Evolutionary conservation across 2,329 filamentous ascomycete species (phyloP).

Genomic region (Phoma sp.): DNA sequence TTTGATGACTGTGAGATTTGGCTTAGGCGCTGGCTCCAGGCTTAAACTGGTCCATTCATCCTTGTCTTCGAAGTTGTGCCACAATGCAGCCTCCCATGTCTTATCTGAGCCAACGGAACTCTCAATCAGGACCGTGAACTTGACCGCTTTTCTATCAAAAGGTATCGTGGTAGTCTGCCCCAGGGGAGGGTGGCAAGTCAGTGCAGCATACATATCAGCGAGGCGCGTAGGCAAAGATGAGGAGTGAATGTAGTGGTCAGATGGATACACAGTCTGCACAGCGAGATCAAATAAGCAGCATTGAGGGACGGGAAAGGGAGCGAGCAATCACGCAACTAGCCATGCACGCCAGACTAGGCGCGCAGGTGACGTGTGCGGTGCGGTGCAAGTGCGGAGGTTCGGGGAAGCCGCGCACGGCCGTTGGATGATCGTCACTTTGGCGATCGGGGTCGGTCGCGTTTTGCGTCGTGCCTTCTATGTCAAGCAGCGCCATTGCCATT

Average conservation of each 20-base stretch:
- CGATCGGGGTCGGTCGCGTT: slow-evolving; percentile 12
- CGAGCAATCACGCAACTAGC: slow-evolving; percentile 7
- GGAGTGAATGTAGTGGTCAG: not conserved
- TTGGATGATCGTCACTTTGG: slow-evolving; percentile 7
- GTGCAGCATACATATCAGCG: slow-evolving; percentile 56
- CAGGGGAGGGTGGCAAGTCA: slow-evolving; percentile 72
- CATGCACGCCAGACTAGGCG: slow-evolving; percentile 19
- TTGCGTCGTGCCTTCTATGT: not conserved
- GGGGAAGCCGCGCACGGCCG: slow-evolving; percentile 23
- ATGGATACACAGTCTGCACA: not conserved
- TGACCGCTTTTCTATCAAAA: slow-evolving; percentile 47
- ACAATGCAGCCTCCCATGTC: slow-evolving; percentile 75
- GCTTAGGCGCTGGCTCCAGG: slow-evolving; percentile 54
- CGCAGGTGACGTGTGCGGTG: slow-evolving; percentile 27
- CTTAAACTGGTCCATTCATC: slow-evolving; percentile 65
- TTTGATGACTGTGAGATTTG: slow-evolving; percentile 33
- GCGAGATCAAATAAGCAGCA: not conserved
- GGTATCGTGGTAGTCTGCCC: slow-evolving; percentile 73
- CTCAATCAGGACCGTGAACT: slow-evolving; percentile 74
- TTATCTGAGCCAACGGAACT: slow-evolving; percentile 61
- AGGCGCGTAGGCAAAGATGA: not conserved
- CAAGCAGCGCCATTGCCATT: slow-evolving; percentile 19
- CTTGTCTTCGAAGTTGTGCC: slow-evolving; percentile 68
- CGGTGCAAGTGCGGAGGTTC: slow-evolving; percentile 26
- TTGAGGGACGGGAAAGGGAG: slow-evolving; percentile 1